Conservation (phyloP, 1,139 yeast genomes). For the Yamadazyma aaseri region DNA sequence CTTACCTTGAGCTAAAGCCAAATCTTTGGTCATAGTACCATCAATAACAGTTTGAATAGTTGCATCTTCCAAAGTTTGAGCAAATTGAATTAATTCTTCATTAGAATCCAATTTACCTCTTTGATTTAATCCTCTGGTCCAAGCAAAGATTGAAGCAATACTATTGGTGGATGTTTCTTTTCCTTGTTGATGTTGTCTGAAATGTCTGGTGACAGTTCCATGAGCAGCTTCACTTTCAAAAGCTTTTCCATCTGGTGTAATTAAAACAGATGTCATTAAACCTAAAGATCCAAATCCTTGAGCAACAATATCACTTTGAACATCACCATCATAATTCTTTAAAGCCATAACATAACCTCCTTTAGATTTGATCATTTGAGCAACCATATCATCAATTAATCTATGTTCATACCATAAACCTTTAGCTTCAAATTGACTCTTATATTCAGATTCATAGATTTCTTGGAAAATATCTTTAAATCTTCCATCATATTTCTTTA, state of each 20-base stretch:
- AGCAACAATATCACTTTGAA: conserved; percentile 94
- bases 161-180: conserved; percentile 98
- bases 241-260: conserved; percentile 94
- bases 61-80: conserved; percentile 73
- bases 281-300: conserved; percentile 98
- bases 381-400: conserved; percentile 96
- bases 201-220: conserved; percentile 96
- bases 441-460: conserved; percentile 70
- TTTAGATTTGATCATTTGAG: conserved; percentile 93
- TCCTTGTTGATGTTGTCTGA: conserved; percentile 91
- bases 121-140: conserved; percentile 91
- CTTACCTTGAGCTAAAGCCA: conserved; percentile 84
- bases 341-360: conserved; percentile 95
- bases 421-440: conserved; percentile 64
- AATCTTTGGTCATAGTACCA: conserved; percentile 92
- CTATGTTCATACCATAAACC: conserved; percentile 97
- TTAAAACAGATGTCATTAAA: conserved; percentile 90
- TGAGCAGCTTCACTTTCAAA: conserved; percentile 97
- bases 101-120: conserved; percentile 88
- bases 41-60: conserved; percentile 86
- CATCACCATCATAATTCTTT: conserved; percentile 98
- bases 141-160: conserved; percentile 95
- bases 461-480: conserved; percentile 91
- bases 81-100: conserved; percentile 80
- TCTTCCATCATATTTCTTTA: conserved; percentile 90